Conservation (phyloP, 176 grass and related monocot genomes). For the Typha latifolia region DNA sequence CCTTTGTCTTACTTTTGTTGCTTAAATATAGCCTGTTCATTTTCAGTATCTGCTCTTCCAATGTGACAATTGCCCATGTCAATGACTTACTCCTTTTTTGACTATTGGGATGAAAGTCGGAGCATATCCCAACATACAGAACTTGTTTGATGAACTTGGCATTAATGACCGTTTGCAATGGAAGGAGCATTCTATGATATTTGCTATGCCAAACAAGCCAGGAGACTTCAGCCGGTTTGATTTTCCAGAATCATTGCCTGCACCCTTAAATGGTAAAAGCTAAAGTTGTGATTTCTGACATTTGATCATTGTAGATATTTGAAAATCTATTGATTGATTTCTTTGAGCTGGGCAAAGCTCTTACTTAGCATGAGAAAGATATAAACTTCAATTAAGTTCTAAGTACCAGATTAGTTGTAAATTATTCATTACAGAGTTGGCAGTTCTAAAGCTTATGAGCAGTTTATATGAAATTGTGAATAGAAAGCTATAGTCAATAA, state of each 20-base stretch:
- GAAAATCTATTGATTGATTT: neutral
- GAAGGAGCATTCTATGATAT: constrained; percentile 99
- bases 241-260: constrained; percentile 83
- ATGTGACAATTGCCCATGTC: neutral
- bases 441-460: too few relatives aligned
- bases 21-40: neutral
- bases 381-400: too few relatives aligned
- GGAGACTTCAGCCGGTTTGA: constrained; percentile 96
- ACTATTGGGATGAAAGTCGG: constrained; percentile 47
- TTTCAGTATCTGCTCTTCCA: constrained; percentile 1
- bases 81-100: neutral
- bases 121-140: constrained; percentile 97
- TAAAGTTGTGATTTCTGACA: neutral
- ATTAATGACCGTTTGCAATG: constrained; percentile 97
- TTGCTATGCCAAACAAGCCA: constrained; percentile 93
- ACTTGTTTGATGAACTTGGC: constrained; percentile 92
- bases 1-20: neutral
- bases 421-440: too few relatives aligned
- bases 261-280: constrained; percentile 73
- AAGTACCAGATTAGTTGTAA: too few relatives aligned
- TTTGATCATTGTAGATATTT: constrained; percentile 8
- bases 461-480: too few relatives aligned
- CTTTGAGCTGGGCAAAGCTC: neutral
- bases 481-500: too few relatives aligned
- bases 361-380: too few relatives aligned